These are phyloP conservation scores for Cucurbita pepo DNA, from an alignment of 306 rosid species.

Conservation along the genomic window DNA sequence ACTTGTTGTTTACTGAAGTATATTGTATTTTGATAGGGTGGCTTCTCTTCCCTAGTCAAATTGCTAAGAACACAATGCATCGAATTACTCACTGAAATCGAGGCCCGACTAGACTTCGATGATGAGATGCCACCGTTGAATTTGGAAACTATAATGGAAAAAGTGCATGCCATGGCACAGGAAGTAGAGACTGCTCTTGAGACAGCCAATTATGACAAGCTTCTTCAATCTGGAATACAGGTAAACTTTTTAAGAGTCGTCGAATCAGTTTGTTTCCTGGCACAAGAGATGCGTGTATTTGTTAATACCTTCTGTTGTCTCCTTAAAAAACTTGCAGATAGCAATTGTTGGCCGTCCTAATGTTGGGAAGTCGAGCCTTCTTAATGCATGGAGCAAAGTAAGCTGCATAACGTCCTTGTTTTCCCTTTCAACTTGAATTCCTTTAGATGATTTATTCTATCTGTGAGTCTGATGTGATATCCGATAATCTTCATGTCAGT, in stretches of 20 bases:
- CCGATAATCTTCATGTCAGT: not conserved
- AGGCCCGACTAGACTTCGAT: slow-evolving; percentile 88
- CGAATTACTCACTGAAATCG: slow-evolving; percentile 87
- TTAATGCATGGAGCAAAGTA: slow-evolving; percentile 99
- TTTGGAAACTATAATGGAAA: slow-evolving; percentile 33
- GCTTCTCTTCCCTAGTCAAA: slow-evolving; percentile 71
- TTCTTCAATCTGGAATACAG: slow-evolving; percentile 95
- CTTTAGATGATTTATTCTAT: not conserved
- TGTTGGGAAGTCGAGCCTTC: slow-evolving; percentile 96
- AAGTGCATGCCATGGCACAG: slow-evolving; percentile 43
- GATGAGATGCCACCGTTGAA: slow-evolving; percentile 92
- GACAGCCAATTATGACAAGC: slow-evolving; percentile 87
- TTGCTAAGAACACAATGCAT: slow-evolving; percentile 60
- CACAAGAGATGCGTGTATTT: not conserved
- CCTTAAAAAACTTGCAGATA: slow-evolving; percentile 41
- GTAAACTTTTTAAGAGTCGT: slow-evolving; percentile 13
- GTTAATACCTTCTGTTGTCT: slow-evolving; percentile 4
- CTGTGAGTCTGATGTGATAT: not conserved
- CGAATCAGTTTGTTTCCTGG: not conserved
- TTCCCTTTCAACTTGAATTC: not conserved
- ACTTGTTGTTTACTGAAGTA: slow-evolving; percentile 3
- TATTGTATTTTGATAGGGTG: slow-evolving; percentile 40
- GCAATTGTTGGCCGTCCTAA: slow-evolving; percentile 97
- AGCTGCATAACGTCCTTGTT: slow-evolving; percentile 6
- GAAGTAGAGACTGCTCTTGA: slow-evolving; percentile 74